These are phyloP conservation scores for Neurospora sp. DNA, from an alignment of 495 filamentous ascomycete species.

Conservation along the genomic window DNA sequence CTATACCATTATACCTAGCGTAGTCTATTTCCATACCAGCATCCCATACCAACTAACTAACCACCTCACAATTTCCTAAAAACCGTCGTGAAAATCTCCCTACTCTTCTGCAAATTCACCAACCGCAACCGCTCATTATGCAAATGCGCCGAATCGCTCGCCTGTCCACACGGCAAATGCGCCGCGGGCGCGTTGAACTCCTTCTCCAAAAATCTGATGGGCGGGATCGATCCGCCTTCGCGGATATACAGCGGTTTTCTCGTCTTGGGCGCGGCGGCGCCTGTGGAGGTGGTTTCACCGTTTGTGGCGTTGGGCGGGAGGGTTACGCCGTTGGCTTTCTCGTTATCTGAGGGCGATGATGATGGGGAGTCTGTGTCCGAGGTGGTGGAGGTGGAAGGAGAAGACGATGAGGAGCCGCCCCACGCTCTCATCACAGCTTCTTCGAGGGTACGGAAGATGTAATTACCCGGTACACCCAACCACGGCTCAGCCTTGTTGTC, in stretches of 20 bases:
- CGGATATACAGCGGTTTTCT: conserved; percentile 76
- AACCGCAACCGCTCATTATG: conserved; percentile 87
- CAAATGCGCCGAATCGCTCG: conserved; percentile 87
- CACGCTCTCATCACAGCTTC: conserved; percentile 78
- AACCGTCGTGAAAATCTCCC: conserved; percentile 81
- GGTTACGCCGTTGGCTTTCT: neutral
- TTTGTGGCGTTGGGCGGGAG: conserved; percentile 8
- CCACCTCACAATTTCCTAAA: conserved; percentile 40
- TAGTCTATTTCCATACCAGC: neutral
- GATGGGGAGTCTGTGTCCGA: neutral
- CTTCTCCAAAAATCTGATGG: conserved; percentile 88
- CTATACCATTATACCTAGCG: neutral
- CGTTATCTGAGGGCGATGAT: neutral
- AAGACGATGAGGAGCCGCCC: conserved; percentile 22
- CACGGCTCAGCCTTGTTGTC: conserved; percentile 92
- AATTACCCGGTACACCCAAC: conserved; percentile 84
- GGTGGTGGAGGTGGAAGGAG: neutral
- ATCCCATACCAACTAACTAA: neutral
- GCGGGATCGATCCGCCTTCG: conserved; percentile 89
- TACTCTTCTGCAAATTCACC: conserved; percentile 79
- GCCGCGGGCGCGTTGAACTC: conserved; percentile 89
- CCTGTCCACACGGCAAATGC: conserved; percentile 89
- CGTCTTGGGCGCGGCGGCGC: conserved; percentile 15
- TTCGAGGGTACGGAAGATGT: conserved; percentile 83
- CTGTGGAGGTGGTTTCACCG: conserved; percentile 1